Base-by-base conservation (phyloP, 2,329 filamentous ascomycete species). In the Cladosporium sp. region DNA sequence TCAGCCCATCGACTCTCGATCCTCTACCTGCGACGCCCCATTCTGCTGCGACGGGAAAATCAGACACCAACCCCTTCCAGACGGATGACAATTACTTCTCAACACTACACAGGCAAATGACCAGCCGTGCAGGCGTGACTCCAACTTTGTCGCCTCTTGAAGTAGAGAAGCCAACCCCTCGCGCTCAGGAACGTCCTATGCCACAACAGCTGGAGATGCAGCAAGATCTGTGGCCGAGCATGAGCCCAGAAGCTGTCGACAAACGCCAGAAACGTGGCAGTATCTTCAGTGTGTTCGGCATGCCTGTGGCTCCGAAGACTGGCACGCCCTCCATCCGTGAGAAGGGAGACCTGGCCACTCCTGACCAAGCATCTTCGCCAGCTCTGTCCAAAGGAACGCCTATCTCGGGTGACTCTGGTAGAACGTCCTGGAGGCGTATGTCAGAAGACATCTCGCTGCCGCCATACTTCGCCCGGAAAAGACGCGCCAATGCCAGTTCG, bases 241-340 rank as follows among this genome's bases (percentile, higher is more conserved):
- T 32, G 17, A 50, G 30, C 24, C 22, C 7, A 15, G 47, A 44
- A 2, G 32, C 47, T 7, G 12, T 51, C 7, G 32, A 39, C 13
- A 51, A 51, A 24, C 39, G 49, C 34, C 52, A 57, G n/a, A 58
- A 54, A 40, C 51, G 52, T 9, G 58, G 55, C 24, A 47, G 54
- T 8, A 48, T 60, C 3, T 55, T 57, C 43, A 54, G 47, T 15
- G 22, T 59, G 2, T 60, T 60, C 13, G 51, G 57, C 1, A 53
- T 54, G 47, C 48, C 44, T 6, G 47, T 47, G 3, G 17, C 45
- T 12, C 13, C 8, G 11, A 49, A 49, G 38, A 29, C 11, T n/a
- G 8, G 38, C 29, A 24, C 4, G 11, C 36, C 24, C 2, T 15
- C 13, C 4, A 4, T 17, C 2, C 32, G 6, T 36, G 44, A 40